phyloP scores from a whole-genome alignment of 1,284 basidiomycete genomes.

The Lentinula novae-zelandiae region DNA sequence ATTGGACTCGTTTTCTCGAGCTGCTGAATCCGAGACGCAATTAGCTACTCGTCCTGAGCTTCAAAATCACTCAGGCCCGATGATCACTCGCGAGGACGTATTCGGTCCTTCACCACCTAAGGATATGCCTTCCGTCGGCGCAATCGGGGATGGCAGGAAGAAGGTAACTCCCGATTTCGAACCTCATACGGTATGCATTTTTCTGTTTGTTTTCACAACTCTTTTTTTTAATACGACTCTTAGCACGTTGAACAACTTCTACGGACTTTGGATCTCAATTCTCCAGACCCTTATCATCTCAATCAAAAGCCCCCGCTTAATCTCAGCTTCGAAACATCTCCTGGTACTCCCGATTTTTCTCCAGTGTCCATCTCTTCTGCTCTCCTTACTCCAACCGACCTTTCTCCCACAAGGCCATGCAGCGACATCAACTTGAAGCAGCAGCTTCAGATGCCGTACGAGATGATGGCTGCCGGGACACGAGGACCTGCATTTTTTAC shows the following conservation, averaged over 20 bases:
- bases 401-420: constrained; percentile 17
- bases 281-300: constrained; percentile 50
- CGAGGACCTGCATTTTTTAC: constrained; percentile 5
- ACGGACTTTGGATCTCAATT: constrained; percentile 70
- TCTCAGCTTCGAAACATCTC: constrained; percentile 38
- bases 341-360: constrained; percentile 38
- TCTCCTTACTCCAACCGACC: constrained; percentile 25
- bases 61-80: constrained; percentile 22
- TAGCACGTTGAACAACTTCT: constrained; percentile 76
- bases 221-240: constrained; percentile 17
- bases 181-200: constrained; percentile 42
- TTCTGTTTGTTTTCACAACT: constrained; percentile 20
- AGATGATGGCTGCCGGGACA: constrained; percentile 6
- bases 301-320: constrained; percentile 39
- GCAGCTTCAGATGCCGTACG: constrained; percentile 16
- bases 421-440: constrained; percentile 12
- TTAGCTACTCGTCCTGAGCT: constrained; percentile 13
- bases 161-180: constrained; percentile 50
- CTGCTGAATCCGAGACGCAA: constrained; percentile 34
- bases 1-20: constrained; percentile 54
- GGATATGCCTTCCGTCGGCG: constrained; percentile 51
- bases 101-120: constrained; percentile 43
- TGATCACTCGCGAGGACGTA: constrained; percentile 51
- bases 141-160: constrained; percentile 73
- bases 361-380: constrained; percentile 22